A percentile compares a stretch with the other conserved stretches of the same genome.
Evolutionary conservation across 495 filamentous ascomycete species (phyloP).

Genomic region (Aspergillus coremiiformis): DNA sequence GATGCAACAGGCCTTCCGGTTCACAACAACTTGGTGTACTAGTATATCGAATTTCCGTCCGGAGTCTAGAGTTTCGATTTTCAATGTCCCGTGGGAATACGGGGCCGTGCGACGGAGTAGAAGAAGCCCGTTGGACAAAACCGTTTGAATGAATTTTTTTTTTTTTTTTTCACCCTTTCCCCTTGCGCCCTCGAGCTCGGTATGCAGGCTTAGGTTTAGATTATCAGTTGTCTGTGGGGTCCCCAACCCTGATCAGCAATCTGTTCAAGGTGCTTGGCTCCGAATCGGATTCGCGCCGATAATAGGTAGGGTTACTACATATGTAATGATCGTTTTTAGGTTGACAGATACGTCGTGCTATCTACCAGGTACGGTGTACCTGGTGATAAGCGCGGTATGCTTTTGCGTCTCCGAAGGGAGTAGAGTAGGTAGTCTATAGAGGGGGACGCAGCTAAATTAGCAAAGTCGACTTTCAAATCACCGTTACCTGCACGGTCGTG

Average conservation of each 20-base stretch:
- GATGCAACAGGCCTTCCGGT: not conserved
- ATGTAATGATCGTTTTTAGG: not conserved
- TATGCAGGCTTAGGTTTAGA: not conserved
- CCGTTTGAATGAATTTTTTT: no score
- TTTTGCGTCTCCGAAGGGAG: no score
- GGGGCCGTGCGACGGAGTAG: not conserved
- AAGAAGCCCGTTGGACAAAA: not conserved
- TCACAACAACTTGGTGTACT: not conserved
- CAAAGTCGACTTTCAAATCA: not conserved
- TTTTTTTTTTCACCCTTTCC: no score
- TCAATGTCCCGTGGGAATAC: not conserved
- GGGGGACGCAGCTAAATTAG: no score
- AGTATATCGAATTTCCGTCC: not conserved
- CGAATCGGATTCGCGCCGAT: not conserved
- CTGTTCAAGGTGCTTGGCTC: conserved; percentile 2
- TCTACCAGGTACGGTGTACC: no score
- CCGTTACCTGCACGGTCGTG: no score
- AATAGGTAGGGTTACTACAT: not conserved
- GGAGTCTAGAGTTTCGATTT: not conserved
- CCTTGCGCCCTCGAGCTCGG: not conserved
- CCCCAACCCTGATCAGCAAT: conserved; percentile 3
- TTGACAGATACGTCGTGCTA: not conserved
- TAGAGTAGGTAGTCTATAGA: no score
- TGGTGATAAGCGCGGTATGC: not conserved
- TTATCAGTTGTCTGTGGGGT: not conserved